Conservation (phyloP, 805 yeast genomes). For the Ogataea neopini region DNA sequence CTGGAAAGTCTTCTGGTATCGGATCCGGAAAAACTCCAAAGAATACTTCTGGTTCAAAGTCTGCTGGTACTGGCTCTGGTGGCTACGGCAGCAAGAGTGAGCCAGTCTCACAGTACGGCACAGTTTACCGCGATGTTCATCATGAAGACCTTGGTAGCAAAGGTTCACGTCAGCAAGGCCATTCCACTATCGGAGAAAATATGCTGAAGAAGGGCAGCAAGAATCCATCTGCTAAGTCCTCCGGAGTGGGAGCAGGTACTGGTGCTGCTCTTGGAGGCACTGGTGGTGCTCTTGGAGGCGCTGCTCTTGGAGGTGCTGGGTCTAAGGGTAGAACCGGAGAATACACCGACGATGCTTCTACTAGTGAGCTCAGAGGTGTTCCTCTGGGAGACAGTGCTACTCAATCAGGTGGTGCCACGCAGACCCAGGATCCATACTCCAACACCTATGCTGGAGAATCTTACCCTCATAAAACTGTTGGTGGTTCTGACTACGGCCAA, state of each 20-base stretch:
- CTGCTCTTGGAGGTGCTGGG: slow-evolving; percentile 2
- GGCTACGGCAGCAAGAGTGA: slow-evolving; percentile 2
- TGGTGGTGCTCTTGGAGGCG: slow-evolving; percentile 6
- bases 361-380: slow-evolving; percentile 11
- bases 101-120: slow-evolving; percentile 16
- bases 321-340: slow-evolving; percentile 3
- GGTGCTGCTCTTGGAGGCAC: slow-evolving; percentile 16
- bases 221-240: not conserved
- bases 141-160: slow-evolving; percentile 9
- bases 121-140: slow-evolving; percentile 19
- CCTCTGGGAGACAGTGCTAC: slow-evolving; percentile 2
- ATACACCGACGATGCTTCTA: slow-evolving; percentile 10
- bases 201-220: slow-evolving; percentile 1
- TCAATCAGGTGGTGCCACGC: not conserved
- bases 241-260: slow-evolving; percentile 8
- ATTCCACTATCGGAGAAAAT: slow-evolving; percentile 6
- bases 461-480: not conserved
- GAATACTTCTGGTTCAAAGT: not conserved
- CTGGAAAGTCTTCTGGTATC: not conserved
- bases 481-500: not conserved
- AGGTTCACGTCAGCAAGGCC: slow-evolving; percentile 5
- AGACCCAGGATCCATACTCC: not conserved
- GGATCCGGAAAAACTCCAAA: not conserved
- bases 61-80: not conserved
- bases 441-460: not conserved